Conservation (phyloP, 148 eudicot genomes). For the Silene uniflora region DNA sequence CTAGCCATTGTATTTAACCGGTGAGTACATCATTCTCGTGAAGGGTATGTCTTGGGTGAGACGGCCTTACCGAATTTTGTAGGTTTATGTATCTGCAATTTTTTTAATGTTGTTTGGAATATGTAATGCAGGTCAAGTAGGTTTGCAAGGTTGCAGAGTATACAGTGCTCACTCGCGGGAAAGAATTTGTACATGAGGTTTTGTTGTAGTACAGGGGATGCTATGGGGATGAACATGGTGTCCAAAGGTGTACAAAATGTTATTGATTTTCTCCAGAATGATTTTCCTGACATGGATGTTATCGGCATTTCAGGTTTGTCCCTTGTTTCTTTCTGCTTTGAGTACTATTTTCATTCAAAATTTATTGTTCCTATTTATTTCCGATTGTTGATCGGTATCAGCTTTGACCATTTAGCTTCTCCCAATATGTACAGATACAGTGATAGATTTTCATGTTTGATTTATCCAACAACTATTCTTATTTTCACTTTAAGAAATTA, state of each 20-base stretch:
- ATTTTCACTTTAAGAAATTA: neutral
- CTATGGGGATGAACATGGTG: slow-evolving; percentile 98
- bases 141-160: slow-evolving; percentile 63
- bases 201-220: slow-evolving; percentile 80
- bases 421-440: neutral
- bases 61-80: neutral
- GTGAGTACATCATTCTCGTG: slow-evolving; percentile 22
- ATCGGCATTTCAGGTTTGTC: slow-evolving; percentile 70
- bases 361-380: too few relatives aligned
- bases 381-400: neutral
- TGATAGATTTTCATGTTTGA: neutral
- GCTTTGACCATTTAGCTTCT: neutral
- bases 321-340: neutral
- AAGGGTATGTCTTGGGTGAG: neutral
- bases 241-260: slow-evolving; percentile 93
- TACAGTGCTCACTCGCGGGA: slow-evolving; percentile 73
- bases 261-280: slow-evolving; percentile 59
- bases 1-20: slow-evolving; percentile 57
- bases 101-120: neutral
- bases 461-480: neutral
- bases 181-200: slow-evolving; percentile 73
- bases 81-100: neutral
- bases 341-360: neutral
- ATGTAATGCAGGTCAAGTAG: slow-evolving; percentile 60
- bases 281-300: slow-evolving; percentile 87